A percentile compares a stretch with the other conserved stretches of the same genome.
These are phyloP conservation scores for Aspergillus baeticus DNA, from an alignment of 495 filamentous ascomycete species.

Conservation along the genomic window DNA sequence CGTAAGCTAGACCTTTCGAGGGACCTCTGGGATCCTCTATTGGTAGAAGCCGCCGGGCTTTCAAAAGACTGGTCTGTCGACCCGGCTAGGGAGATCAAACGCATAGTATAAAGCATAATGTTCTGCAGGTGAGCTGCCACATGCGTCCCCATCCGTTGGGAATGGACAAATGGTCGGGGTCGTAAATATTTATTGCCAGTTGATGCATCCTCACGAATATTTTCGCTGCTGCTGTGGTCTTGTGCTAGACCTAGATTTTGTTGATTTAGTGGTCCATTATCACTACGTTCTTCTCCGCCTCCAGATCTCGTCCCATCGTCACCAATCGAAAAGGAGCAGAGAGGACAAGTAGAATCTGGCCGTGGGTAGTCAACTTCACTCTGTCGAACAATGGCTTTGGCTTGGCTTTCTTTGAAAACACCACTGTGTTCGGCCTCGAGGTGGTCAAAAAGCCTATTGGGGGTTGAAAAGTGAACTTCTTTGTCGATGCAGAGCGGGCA, in stretches of 20 bases:
- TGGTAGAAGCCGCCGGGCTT: neutral
- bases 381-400: neutral
- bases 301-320: too few species aligned
- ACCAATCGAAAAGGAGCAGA: neutral
- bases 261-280: too few species aligned
- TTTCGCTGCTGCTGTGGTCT: too few species aligned
- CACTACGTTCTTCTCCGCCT: too few species aligned
- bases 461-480: neutral
- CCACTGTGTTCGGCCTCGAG: neutral
- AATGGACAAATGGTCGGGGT: too few species aligned
- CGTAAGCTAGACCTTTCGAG: neutral
- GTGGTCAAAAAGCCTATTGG: neutral
- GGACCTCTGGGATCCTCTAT: neutral
- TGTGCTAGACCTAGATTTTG: too few species aligned
- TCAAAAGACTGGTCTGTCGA: neutral
- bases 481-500: neutral
- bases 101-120: neutral
- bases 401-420: neutral
- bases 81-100: slow-evolving; percentile 2
- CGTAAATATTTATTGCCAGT: too few species aligned
- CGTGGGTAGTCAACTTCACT: neutral
- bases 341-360: neutral
- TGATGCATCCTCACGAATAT: too few species aligned
- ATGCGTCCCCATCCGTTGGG: neutral
- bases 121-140: slow-evolving; percentile 2